phyloP scores from a whole-genome alignment of 2,329 filamentous ascomycete genomes.

The Hortaea sp. region DNA sequence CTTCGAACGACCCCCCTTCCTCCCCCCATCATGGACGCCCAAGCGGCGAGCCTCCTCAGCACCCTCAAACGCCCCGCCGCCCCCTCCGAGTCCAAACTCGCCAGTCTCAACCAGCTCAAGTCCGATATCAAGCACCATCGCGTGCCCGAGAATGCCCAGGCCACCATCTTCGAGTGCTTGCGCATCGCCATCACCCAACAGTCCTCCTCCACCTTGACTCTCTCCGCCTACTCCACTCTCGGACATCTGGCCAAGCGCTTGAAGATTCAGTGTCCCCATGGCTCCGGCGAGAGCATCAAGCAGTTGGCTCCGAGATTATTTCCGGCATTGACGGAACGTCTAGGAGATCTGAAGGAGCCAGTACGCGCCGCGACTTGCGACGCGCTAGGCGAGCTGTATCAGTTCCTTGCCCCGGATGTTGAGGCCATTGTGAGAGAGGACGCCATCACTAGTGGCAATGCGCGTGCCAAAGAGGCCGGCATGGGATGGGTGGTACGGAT shows the following conservation, averaged over 20 bases:
- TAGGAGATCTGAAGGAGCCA: constrained; percentile 83
- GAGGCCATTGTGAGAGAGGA: constrained; percentile 70
- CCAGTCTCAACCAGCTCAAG: constrained; percentile 64
- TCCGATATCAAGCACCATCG: constrained; percentile 87
- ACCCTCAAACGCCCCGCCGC: constrained; percentile 53
- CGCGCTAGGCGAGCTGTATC: constrained; percentile 68
- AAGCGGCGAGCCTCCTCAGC: constrained; percentile 43
- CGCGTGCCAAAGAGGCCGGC: constrained; percentile 72
- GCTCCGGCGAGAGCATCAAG: constrained; percentile 54
- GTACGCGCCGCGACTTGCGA: constrained; percentile 64
- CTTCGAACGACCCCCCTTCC: background rate
- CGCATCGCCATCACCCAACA: constrained; percentile 65
- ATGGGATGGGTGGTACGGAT: constrained; percentile 83
- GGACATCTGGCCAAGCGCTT: constrained; percentile 81
- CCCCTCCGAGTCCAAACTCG: constrained; percentile 59
- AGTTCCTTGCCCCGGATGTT: constrained; percentile 58
- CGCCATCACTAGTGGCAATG: constrained; percentile 69
- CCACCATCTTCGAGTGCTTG: constrained; percentile 71
- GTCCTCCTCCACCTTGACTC: constrained; percentile 61
- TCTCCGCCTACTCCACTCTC: constrained; percentile 77
- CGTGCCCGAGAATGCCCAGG: constrained; percentile 64
- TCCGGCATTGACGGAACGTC: constrained; percentile 67
- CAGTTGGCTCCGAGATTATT: constrained; percentile 58
- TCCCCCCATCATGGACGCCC: constrained; percentile 43
- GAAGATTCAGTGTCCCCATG: constrained; percentile 63